Evolutionary conservation across 2,329 filamentous ascomycete genomes (phyloP), one percentile per base, ranked within the genome.

Genomic region (Metarhizium brunneum): DNA sequence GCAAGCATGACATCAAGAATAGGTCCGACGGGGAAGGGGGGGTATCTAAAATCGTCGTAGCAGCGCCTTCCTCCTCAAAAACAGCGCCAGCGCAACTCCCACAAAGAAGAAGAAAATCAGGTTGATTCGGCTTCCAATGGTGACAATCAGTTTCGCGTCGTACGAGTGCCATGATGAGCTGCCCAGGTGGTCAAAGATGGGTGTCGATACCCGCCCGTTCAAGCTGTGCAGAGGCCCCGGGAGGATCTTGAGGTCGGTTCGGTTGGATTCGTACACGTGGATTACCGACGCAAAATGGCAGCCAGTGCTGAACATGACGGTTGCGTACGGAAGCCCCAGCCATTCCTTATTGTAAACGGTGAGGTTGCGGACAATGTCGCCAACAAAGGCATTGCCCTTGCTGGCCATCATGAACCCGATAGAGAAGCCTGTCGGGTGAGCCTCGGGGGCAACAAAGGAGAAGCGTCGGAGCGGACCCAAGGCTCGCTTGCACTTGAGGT

Each of bases 281-380:
- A 74, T 70, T 0, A 67, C 70, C 6, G 71, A 73, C 29, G 69
- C 71, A 56, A 71, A 74, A 56, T 74, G 71, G 45, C 71, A 73
- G 13, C 71, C 71, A 1, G 72, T 73, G 58, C 70, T 73, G 58
- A 74, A 74, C 72, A 74, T 74, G 36, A 74, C 69, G 2, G 71
- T 72, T 3, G 68, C 60, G 51, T 74, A 73, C 0, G 71, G 70
- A 36, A 74, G 57, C 2, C 68, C 64, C 18, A 73, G 63, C 71
- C 71, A 74, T n/a, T 66, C 59, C 5, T 63, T 64, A 57, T 74
- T 69, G 51, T 73, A 74, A 0, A 58, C 57, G 1, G 61, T 57
- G 1, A 74, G 62, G 36, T 69, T 68, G 6, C 59, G 49, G 13
- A 74, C 67, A 20, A 73, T 58, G 29, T 66, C 59, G 6, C 63